phyloP scores from a whole-genome alignment of 192 early-diverging fungal genomes.

The Gaertneriomyces sp. region DNA sequence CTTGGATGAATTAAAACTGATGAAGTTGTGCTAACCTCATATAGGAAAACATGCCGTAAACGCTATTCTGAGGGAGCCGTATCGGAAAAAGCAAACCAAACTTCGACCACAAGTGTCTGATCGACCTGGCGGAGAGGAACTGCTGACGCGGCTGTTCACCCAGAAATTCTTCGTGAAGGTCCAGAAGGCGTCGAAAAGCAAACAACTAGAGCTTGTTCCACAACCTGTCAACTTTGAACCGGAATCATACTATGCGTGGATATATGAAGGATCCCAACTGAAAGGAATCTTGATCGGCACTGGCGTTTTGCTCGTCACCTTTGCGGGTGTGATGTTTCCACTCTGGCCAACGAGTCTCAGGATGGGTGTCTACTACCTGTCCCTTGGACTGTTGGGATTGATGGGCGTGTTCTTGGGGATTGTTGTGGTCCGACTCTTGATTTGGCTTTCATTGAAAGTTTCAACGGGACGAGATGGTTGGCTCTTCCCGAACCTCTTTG shows the following conservation, averaged over 20 bases:
- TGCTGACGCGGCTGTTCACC: conserved; percentile 62
- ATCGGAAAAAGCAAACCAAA: conserved; percentile 36
- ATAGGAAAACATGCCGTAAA: conserved; percentile 69
- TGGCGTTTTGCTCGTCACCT: conserved; percentile 70
- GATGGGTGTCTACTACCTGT: conserved; percentile 86
- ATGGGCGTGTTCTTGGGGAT: conserved; percentile 87
- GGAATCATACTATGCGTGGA: conserved; percentile 87
- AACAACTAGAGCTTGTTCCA: conserved; percentile 26
- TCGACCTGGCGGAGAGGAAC: conserved; percentile 59
- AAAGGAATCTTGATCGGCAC: conserved; percentile 73
- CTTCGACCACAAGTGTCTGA: conserved; percentile 47
- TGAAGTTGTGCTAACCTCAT: neutral
- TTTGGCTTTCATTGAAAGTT: conserved; percentile 74
- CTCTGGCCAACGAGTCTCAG: conserved; percentile 85
- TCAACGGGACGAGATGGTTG: conserved; percentile 79
- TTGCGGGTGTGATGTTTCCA: conserved; percentile 96
- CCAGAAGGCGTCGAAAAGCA: conserved; percentile 48
- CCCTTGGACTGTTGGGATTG: conserved; percentile 72
- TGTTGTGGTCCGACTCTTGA: conserved; percentile 79
- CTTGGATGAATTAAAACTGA: no score
- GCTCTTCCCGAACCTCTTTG: conserved; percentile 98
- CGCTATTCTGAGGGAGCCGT: conserved; percentile 54
- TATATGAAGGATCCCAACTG: conserved; percentile 87
- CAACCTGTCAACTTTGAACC: conserved; percentile 67
- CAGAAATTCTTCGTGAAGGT: conserved; percentile 77